A percentile compares a stretch with the other conserved stretches of the same genome.
Evolutionary conservation across 805 yeast genomes (phyloP).

Genomic region (Lachancea lanzarotensis): DNA sequence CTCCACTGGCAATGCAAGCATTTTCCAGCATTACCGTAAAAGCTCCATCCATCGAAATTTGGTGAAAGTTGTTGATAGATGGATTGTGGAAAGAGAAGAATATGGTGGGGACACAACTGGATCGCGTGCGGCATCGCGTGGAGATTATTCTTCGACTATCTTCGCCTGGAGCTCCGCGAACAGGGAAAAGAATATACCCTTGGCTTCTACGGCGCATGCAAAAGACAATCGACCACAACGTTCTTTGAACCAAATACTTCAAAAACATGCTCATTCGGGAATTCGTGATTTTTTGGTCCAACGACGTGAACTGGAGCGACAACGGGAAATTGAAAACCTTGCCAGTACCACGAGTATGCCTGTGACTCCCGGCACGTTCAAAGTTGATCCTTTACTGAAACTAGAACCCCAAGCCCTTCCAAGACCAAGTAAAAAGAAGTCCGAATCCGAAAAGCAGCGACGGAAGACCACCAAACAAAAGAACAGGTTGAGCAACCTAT

Average conservation of each 20-base stretch:
- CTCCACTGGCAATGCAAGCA: neutral
- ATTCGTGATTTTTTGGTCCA: constrained; percentile 5
- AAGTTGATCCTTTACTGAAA: constrained; percentile 27
- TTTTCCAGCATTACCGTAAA: constrained; percentile 2
- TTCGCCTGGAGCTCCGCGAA: constrained; percentile 27
- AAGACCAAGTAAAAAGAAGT: constrained; percentile 16
- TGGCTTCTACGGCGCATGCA: neutral
- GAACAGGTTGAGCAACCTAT: constrained; percentile 18
- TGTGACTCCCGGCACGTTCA: constrained; percentile 14
- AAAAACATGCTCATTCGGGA: constrained; percentile 9
- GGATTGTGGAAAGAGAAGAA: constrained; percentile 22
- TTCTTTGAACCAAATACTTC: constrained; percentile 16
- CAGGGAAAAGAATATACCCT: constrained; percentile 9
- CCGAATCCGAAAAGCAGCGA: neutral
- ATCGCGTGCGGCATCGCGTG: constrained; percentile 10
- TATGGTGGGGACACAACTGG: neutral
- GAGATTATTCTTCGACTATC: constrained; percentile 22
- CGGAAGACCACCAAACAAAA: constrained; percentile 12
- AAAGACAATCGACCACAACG: neutral
- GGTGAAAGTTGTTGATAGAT: constrained; percentile 12
- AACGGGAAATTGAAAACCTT: constrained; percentile 3
- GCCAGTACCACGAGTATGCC: neutral
- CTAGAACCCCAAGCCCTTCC: constrained; percentile 27
- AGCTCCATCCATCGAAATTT: constrained; percentile 9
- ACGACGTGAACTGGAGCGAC: constrained; percentile 5